A percentile compares a stretch with the other conserved stretches of the same genome.
phyloP scores from a whole-genome alignment of 164 flowering plant genomes.

The Vitis amurensis region DNA sequence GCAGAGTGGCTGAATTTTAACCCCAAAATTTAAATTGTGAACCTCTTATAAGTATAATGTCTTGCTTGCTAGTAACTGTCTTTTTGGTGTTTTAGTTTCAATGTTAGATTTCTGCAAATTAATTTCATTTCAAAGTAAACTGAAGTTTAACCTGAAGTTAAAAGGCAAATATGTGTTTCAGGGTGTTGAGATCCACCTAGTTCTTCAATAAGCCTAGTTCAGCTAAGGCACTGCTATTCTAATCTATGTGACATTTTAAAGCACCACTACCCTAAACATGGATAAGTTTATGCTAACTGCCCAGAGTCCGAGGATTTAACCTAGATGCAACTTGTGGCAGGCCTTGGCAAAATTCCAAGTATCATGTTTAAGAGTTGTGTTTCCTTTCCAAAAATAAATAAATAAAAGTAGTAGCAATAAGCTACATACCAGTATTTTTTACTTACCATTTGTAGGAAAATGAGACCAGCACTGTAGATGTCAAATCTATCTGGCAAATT shows the following conservation, averaged over 20 bases:
- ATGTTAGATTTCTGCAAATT: neutral
- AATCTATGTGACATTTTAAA: no score
- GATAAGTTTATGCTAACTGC: no score
- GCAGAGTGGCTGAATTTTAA: no score
- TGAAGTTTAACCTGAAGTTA: no score
- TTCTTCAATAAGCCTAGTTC: neutral
- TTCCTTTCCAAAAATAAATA: neutral
- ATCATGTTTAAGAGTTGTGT: no score
- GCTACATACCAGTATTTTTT: neutral
- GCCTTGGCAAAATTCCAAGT: no score
- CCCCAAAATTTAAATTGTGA: no score
- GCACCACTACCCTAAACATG: no score
- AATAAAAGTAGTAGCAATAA: neutral
- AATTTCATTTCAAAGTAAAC: neutral
- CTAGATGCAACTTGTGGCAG: neutral
- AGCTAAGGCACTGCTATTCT: neutral
- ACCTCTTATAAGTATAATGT: no score
- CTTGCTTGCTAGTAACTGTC: no score
- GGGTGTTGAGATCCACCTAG: no score
- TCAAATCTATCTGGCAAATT: slow-evolving; percentile 95
- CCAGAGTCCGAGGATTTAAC: neutral
- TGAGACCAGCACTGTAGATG: slow-evolving; percentile 92
- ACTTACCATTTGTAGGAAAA: slow-evolving; percentile 91
- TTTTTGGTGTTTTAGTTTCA: neutral
- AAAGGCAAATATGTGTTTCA: no score